Percentiles rank a stretch among this genome's conserved stretches.
These are phyloP conservation scores for Zasmidium citrigriseum DNA, from an alignment of 2,329 filamentous ascomycete genomes.

Conservation along the genomic window DNA sequence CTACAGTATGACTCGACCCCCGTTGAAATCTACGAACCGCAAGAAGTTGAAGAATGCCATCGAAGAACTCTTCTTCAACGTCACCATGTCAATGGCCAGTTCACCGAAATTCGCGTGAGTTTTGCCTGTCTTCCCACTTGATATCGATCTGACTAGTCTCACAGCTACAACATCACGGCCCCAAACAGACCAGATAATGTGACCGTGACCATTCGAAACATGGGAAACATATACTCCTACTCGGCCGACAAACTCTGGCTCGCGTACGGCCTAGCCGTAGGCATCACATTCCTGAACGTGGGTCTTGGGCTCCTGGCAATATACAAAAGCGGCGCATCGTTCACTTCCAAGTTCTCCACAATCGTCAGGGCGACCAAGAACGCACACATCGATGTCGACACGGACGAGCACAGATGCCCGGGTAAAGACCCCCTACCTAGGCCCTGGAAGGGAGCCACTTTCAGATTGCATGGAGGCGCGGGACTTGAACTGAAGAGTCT, in stretches of 20 bases:
- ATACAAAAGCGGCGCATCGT: conserved; percentile 14
- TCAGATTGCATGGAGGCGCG: background rate
- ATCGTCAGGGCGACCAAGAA: conserved; percentile 14
- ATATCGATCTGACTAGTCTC: background rate
- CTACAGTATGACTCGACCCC: background rate
- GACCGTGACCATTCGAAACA: conserved; percentile 5
- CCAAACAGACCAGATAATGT: conserved; percentile 6
- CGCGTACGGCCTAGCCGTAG: conserved; percentile 20
- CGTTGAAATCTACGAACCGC: background rate
- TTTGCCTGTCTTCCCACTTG: background rate
- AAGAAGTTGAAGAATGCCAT: conserved; percentile 3
- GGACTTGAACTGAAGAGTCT: background rate
- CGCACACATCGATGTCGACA: conserved; percentile 6
- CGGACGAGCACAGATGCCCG: conserved; percentile 6
- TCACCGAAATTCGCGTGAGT: background rate
- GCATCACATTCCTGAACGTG: conserved; percentile 10
- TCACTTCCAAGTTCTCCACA: conserved; percentile 24
- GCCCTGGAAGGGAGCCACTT: background rate
- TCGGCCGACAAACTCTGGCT: conserved; percentile 17
- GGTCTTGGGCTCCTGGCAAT: conserved; percentile 11
- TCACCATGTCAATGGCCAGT: conserved; percentile 14
- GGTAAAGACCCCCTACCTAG: conserved; percentile 14
- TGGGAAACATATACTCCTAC: conserved; percentile 20
- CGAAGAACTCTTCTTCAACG: conserved; percentile 21
- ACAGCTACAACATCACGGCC: conserved; percentile 5